Percentiles rank a stretch among this genome's conserved stretches.
These are phyloP conservation scores for Stereocaulon alpinum DNA, from an alignment of 495 filamentous ascomycete species.

Conservation along the genomic window DNA sequence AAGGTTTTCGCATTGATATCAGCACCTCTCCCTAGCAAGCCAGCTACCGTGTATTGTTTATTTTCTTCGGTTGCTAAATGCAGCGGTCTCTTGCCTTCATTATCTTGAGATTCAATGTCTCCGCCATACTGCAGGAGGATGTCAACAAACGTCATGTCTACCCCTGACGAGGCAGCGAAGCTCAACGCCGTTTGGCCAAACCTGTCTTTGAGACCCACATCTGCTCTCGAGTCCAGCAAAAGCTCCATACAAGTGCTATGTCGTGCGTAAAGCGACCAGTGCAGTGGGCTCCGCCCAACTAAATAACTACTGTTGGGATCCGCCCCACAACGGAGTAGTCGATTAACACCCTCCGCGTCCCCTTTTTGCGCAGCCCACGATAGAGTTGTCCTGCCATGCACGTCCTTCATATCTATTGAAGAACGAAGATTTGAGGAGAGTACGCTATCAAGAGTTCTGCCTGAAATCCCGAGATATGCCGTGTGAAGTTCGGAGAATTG, in stretches of 20 bases:
- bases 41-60: neutral
- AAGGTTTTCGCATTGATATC: neutral
- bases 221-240: constrained; percentile 1
- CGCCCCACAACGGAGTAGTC: constrained; percentile 4
- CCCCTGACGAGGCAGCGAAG: neutral
- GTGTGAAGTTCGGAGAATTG: neutral
- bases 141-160: neutral
- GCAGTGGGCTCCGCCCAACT: neutral
- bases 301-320: neutral
- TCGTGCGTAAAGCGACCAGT: fast-evolving
- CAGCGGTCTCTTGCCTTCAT: neutral
- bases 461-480: neutral
- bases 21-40: neutral
- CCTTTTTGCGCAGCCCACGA: neutral
- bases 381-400: neutral
- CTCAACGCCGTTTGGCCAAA: neutral
- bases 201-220: neutral
- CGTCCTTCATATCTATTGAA: constrained; percentile 4
- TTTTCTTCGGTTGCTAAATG: neutral
- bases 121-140: neutral
- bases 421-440: neutral
- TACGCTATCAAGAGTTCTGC: neutral
- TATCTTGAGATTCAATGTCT: neutral
- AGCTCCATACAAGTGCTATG: neutral
- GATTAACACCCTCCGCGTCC: neutral